Base-by-base conservation (phyloP, 305 asterid genomes). In the Rubia occidens region DNA sequence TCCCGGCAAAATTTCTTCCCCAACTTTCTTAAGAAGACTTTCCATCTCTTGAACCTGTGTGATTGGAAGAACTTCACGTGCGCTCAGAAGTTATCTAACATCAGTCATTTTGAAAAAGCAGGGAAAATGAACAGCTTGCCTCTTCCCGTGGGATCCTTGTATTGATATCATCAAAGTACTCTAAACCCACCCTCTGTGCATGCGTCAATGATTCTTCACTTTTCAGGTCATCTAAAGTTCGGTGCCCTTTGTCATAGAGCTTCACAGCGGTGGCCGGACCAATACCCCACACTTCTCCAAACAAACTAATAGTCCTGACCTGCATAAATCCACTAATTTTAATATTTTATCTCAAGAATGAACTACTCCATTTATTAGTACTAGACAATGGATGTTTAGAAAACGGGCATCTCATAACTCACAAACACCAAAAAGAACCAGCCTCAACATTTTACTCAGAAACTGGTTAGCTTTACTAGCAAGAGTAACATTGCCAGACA, bases 201-300 rank as follows among this genome's bases (percentile, higher is more conserved):
- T 79, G 80, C 72, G 95, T 86, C 72, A 94, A 69, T 15, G 97
- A 84, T 68, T 84, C 95, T 78, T 94, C 97, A 64, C 75, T 82
- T 76, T 79, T 73, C 45, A 94, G 79, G 70, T 90, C 97, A 71
- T 89, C 87, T 71, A 94, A 79, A 77, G 92, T 83, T 71, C 95
- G 82, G 78, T 87, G 82, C 53, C 99, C 98, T 85, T 89, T 94
- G 76, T 89, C 98, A 66, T 88, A 94, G 75, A 89, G 93, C 77
- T 94, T 94, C 83, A 81, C 71, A 35, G 96, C 95, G 72, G 95
- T 89, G 64, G 91, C 86, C 56, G 96, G 96, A 76, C 99, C 99
- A 58, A 94, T 72, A 56, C 97, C 99, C 99, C 99, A 94, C 66
- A 94, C 88, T 79, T 94, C 97, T 80, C 95, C 99, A 83, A 94